Evolutionary conservation across 768 basidiomycete genomes (phyloP).

Genomic region (Austroboletus festivus): DNA sequence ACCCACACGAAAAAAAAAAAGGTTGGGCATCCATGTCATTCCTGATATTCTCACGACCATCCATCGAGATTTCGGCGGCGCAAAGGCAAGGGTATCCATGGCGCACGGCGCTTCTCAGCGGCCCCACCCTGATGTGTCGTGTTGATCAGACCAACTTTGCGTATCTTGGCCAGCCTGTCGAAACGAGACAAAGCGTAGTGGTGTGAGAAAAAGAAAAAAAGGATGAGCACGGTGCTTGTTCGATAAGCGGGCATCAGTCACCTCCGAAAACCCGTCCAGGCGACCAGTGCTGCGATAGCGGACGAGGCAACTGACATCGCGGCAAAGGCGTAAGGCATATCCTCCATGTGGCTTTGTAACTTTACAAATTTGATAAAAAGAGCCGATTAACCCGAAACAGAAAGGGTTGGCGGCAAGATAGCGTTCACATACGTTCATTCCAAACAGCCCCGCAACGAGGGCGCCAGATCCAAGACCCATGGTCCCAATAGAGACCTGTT

Average conservation of each 20-base stretch:
- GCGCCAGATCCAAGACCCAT: conserved; percentile 91
- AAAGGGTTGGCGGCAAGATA: conserved; percentile 9
- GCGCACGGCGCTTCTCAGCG: conserved; percentile 15
- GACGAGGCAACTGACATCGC: conserved; percentile 59
- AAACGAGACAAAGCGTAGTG: background rate
- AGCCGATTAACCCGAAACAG: conserved; percentile 21
- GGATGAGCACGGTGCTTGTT: conserved; percentile 6
- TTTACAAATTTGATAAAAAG: conserved; percentile 32
- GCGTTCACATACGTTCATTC: conserved; percentile 83
- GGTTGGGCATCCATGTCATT: background rate
- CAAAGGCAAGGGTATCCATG: conserved; percentile 40
- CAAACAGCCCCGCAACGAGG: conserved; percentile 86
- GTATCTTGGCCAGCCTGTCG: conserved; percentile 43
- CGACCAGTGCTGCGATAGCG: conserved; percentile 56
- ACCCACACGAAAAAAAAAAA: background rate
- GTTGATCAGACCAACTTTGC: conserved; percentile 42
- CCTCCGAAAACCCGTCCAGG: conserved; percentile 65
- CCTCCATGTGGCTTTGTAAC: conserved; percentile 76
- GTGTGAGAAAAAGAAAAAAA: conserved; percentile 2
- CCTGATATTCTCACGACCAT: conserved; percentile 33
- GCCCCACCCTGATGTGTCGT: conserved; percentile 13
- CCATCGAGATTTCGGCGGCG: conserved; percentile 38
- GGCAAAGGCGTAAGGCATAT: conserved; percentile 70
- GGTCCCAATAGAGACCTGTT: conserved; percentile 87
- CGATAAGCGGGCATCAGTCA: conserved; percentile 26